Base-by-base conservation (phyloP, 73 alveolate species). In the Paramecium primaurelia region DNA sequence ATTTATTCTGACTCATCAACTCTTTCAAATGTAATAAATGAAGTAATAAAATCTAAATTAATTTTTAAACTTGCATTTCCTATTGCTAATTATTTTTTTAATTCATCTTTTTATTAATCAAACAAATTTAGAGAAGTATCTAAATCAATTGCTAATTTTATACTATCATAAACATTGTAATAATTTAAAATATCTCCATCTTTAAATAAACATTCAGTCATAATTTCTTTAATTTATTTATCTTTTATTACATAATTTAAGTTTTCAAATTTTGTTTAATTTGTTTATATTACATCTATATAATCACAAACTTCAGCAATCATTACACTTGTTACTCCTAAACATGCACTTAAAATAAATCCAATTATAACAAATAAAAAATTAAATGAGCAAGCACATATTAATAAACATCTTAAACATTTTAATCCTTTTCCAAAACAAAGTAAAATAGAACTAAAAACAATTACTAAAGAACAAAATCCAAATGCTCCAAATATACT, bases 241-340 rank as follows among this genome's bases (percentile, higher is more conserved):
- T 73, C 87, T 30, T 12, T 4, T 3, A 40, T 18, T 10, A 28
- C 58, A 16, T 16, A 30, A 73, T 34, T 73, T 14, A 40, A 30
- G 18, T 3, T 36, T 34, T 32, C 59, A 37, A 73, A 73, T 37
- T 73, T 73, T 4, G 59, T 40, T 37, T 73, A 8, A 73, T 37
- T 37, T 73, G 87, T 37, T 20, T 37, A 25, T 9, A 73, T 34
- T 34, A 34, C 60, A 73, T 73, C 87, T 0, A 73, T 16, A 38
- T 73, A 73, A n/a, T 73, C 59, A 18, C 87, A 73, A 2, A 40
- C 59, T 73, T 73, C 87, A 14, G 87, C 87, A 30, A 73, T n/a
- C 3, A 73, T 28, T 4, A 68, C 87, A 73, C 30, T 40, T 6
- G 87, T 37, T 36, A 38, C 14, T 12, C 59, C 87, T 37, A 73